Conservation (phyloP, 2,329 filamentous ascomycete genomes). For the Ceratocystis variospora region DNA sequence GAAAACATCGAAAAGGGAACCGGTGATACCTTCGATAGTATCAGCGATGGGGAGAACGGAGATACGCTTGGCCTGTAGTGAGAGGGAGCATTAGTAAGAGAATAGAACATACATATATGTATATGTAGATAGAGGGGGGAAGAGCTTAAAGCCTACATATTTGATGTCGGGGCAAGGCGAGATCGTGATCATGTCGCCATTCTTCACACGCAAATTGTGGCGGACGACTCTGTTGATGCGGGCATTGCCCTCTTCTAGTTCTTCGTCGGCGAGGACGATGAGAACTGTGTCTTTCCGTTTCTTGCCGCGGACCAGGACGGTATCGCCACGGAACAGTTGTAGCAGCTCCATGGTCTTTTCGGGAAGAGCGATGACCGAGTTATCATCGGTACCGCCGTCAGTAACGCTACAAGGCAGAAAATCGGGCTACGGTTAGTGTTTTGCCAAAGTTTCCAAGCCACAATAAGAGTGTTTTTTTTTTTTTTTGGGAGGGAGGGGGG, state of each 20-base stretch:
- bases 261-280: conserved; percentile 93
- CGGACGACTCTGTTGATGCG: conserved; percentile 97
- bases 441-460: too few relatives aligned
- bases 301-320: conserved; percentile 96
- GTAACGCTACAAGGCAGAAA: conserved; percentile 56
- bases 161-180: conserved; percentile 98
- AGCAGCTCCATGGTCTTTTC: conserved; percentile 98
- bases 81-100: neutral
- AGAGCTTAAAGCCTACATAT: conserved; percentile 58
- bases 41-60: conserved; percentile 96
- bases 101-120: neutral
- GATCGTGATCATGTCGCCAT: conserved; percentile 93
- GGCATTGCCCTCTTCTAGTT: conserved; percentile 91
- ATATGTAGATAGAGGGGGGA: neutral
- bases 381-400: conserved; percentile 97
- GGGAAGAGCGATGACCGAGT: conserved; percentile 95
- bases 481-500: neutral
- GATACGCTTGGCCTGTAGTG: conserved; percentile 79
- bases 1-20: conserved; percentile 97
- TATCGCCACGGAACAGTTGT: conserved; percentile 96
- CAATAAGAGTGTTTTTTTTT: neutral
- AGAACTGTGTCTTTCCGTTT: conserved; percentile 98
- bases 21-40: conserved; percentile 93
- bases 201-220: conserved; percentile 96
- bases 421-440: too few relatives aligned